Percentiles rank a stretch among this genome's conserved stretches.
These are phyloP conservation scores for Apophysomyces elegans DNA, from an alignment of 371 early-diverging fungal genomes.

Conservation along the genomic window DNA sequence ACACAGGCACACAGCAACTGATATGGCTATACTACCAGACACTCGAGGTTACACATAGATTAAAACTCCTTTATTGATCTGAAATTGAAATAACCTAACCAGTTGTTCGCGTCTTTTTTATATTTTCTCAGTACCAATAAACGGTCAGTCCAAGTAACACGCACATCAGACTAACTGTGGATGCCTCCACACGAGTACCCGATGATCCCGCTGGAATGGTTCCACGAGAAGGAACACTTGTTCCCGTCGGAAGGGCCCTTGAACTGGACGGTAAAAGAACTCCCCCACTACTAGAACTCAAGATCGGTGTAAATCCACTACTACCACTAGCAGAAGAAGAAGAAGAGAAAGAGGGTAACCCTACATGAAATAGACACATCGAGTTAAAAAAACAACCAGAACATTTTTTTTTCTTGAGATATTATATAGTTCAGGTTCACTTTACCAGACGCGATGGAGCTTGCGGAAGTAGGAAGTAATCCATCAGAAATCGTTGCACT, in stretches of 20 bases:
- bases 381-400: too few relatives aligned
- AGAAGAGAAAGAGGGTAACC: too few relatives aligned
- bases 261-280: not conserved
- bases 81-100: not conserved
- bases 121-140: not conserved
- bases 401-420: too few relatives aligned
- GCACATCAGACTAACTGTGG: not conserved
- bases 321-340: too few relatives aligned
- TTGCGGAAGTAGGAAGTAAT: too few relatives aligned
- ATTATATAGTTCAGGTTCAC: too few relatives aligned
- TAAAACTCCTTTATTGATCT: constrained; percentile 7
- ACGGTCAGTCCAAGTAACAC: not conserved
- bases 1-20: too few relatives aligned
- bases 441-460: too few relatives aligned
- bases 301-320: not conserved
- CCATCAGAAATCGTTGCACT: too few relatives aligned
- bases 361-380: too few relatives aligned
- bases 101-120: not conserved
- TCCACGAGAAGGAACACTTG: not conserved
- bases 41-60: not conserved
- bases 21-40: not conserved
- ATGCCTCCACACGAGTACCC: not conserved
- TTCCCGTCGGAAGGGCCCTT: not conserved
- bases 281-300: not conserved
- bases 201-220: not conserved